Evolutionary conservation across 2,329 filamentous ascomycete genomes (phyloP).

Genomic region (Colletotrichum musicola): DNA sequence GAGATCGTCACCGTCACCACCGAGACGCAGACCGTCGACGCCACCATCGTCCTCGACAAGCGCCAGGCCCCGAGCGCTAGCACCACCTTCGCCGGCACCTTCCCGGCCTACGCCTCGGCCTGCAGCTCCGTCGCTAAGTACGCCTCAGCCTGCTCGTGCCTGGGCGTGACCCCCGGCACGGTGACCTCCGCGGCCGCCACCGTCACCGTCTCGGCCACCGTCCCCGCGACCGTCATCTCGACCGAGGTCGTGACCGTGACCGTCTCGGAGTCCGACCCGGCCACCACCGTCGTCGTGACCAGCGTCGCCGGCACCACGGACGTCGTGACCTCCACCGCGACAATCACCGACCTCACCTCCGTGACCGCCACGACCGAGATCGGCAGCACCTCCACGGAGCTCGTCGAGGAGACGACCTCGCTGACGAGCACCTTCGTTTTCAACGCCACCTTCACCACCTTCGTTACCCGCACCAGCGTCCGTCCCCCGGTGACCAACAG

Average conservation of each 20-base stretch:
- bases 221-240: constrained; percentile 33
- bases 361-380: constrained; percentile 29
- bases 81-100: constrained; percentile 15
- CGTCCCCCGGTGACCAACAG: constrained; percentile 12
- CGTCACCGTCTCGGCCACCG: constrained; percentile 32
- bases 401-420: constrained; percentile 33
- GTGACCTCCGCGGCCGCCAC: constrained; percentile 36
- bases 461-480: constrained; percentile 34
- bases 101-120: constrained; percentile 43
- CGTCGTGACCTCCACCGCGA: constrained; percentile 16
- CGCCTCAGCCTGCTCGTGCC: constrained; percentile 44
- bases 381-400: constrained; percentile 30
- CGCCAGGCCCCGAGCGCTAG: constrained; percentile 21
- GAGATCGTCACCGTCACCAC: constrained; percentile 35
- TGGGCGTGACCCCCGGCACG: constrained; percentile 41
- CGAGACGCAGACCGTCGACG: constrained; percentile 35
- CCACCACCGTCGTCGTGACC: constrained; percentile 18
- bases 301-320: constrained; percentile 7
- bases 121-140: constrained; percentile 42
- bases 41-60: constrained; percentile 26
- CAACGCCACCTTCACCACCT: constrained; percentile 36
- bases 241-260: constrained; percentile 37
- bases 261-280: constrained; percentile 20
- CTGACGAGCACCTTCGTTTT: constrained; percentile 28
- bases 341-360: background rate